Conservation (phyloP, 192 early-diverging fungal species). For the Globomyces pollinis-pini region DNA sequence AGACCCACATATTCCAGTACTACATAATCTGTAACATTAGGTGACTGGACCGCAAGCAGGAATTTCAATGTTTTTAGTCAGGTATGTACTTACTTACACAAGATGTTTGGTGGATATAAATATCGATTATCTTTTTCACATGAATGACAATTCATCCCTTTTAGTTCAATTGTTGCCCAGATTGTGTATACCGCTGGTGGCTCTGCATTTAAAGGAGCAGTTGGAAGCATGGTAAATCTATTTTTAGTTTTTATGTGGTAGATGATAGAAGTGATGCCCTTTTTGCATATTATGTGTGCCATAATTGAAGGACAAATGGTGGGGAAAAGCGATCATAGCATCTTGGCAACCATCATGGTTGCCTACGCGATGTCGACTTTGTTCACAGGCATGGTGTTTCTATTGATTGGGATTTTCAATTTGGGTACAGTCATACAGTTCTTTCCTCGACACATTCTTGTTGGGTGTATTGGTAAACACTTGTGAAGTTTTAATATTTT, state of each 20-base stretch:
- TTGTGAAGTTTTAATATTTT: slow-evolving; percentile 22
- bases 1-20: slow-evolving; percentile 36
- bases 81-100: no score
- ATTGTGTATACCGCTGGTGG: slow-evolving; percentile 57
- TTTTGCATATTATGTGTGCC: slow-evolving; percentile 70
- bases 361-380: slow-evolving; percentile 82
- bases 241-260: no score
- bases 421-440: slow-evolving; percentile 52
- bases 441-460: slow-evolving; percentile 77
- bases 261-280: slow-evolving; percentile 87
- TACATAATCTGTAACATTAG: no score
- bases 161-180: slow-evolving; percentile 41
- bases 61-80: slow-evolving; percentile 93
- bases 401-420: slow-evolving; percentile 74
- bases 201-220: slow-evolving; percentile 83
- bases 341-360: slow-evolving; percentile 84
- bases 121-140: slow-evolving; percentile 32
- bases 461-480: slow-evolving; percentile 95
- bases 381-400: slow-evolving; percentile 81
- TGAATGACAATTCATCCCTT: no score
- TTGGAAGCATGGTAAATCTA: slow-evolving; percentile 92
- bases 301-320: slow-evolving; percentile 55
- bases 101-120: no score
- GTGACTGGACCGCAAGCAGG: slow-evolving; percentile 58
- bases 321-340: slow-evolving; percentile 49